These are phyloP conservation scores for Thielaviopsis populi DNA, from an alignment of 2,329 filamentous ascomycete genomes.

Conservation along the genomic window DNA sequence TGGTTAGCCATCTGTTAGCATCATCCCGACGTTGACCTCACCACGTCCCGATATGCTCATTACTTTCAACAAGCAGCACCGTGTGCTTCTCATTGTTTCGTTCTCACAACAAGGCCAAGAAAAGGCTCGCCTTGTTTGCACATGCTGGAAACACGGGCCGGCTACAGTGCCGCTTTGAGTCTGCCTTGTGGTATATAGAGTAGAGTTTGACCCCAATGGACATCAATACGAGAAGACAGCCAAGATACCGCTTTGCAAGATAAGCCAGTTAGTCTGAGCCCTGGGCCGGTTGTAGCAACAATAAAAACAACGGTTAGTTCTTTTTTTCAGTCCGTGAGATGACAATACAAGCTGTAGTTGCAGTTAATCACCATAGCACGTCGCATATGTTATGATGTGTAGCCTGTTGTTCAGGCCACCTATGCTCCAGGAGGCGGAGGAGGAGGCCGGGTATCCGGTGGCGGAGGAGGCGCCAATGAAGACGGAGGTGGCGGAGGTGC, in stretches of 20 bases:
- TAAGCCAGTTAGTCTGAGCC: neutral
- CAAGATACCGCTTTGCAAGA: neutral
- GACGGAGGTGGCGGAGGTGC: slow-evolving; percentile 28
- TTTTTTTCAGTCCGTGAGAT: neutral
- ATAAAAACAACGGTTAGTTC: neutral
- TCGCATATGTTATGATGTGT: neutral
- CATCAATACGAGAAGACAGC: neutral
- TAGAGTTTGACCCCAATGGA: neutral
- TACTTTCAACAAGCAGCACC: neutral
- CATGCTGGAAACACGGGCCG: neutral
- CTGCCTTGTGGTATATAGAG: neutral
- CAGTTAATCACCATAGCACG: neutral
- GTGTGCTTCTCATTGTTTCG: neutral
- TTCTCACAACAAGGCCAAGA: neutral
- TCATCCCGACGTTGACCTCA: neutral
- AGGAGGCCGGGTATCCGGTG: slow-evolving; percentile 43
- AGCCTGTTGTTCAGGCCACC: slow-evolving; percentile 14
- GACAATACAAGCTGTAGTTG: neutral
- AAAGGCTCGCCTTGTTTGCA: no score
- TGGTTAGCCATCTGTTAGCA: slow-evolving; percentile 2
- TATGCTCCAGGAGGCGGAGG: slow-evolving; percentile 44
- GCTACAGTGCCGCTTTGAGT: neutral
- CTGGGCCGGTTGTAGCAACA: neutral
- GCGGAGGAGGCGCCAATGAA: slow-evolving; percentile 40
- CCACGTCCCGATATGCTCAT: neutral